These are phyloP conservation scores for Bremia lactucae DNA, from an alignment of 352 stramenopile genomes.

Conservation along the genomic window DNA sequence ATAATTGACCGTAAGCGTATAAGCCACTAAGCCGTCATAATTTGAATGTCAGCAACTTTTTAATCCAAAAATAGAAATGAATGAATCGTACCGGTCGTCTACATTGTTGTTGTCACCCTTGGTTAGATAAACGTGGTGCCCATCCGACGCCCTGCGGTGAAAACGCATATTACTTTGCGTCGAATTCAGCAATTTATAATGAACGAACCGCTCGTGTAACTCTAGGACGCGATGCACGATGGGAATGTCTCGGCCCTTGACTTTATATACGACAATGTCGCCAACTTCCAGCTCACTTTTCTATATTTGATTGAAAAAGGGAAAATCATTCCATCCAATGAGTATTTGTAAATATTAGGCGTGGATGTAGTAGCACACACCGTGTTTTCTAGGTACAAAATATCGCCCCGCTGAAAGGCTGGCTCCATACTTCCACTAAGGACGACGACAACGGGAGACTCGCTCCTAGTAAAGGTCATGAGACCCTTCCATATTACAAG, in stretches of 20 bases:
- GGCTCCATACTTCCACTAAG: constrained; percentile 97
- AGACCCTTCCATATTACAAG: constrained; percentile 99
- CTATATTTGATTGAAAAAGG: constrained; percentile 21
- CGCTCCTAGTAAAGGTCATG: constrained; percentile 95
- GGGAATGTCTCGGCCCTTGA: constrained; percentile 97
- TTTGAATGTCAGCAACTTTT: constrained; percentile 6
- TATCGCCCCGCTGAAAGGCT: constrained; percentile 97
- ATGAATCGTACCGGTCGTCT: constrained; percentile 82
- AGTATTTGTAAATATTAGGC: background rate
- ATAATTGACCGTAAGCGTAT: constrained; percentile 96
- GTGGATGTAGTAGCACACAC: constrained; percentile 9
- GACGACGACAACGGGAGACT: constrained; percentile 98
- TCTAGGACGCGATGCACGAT: constrained; percentile 99
- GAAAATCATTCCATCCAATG: no score
- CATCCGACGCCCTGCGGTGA: constrained; percentile 48
- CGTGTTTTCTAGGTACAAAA: constrained; percentile 97
- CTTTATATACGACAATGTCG: constrained; percentile 93
- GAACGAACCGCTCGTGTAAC: constrained; percentile 78
- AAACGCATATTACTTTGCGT: no score
- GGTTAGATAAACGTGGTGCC: constrained; percentile 92
- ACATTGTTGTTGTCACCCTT: constrained; percentile 99
- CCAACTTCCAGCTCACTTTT: constrained; percentile 74
- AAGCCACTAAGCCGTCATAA: constrained; percentile 51
- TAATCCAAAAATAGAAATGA: background rate
- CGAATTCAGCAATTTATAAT: constrained; percentile 5